phyloP scores from a whole-genome alignment of 306 rosid species.

The Prinsepia uniflora region DNA sequence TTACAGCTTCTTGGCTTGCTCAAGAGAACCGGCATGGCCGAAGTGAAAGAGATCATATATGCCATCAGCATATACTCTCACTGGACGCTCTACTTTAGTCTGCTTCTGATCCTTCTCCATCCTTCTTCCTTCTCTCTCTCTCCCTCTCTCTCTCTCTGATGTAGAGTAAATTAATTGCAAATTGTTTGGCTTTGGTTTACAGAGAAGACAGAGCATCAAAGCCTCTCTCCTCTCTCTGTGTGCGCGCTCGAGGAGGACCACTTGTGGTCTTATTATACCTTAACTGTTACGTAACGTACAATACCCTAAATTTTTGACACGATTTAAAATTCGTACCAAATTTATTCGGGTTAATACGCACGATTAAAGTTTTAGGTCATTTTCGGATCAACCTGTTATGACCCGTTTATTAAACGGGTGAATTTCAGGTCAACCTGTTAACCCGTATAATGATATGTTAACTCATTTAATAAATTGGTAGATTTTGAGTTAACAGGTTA shows the following conservation, averaged over 20 bases:
- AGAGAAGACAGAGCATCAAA: not conserved
- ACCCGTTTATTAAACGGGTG: too few relatives aligned
- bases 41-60: slow-evolving; percentile 98
- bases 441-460: too few relatives aligned
- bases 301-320: too few relatives aligned
- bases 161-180: not conserved
- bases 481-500: too few relatives aligned
- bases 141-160: not conserved
- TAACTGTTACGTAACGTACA: not conserved
- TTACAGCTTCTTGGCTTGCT: slow-evolving; percentile 80
- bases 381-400: too few relatives aligned
- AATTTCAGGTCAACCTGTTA: too few relatives aligned
- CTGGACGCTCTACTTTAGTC: slow-evolving; percentile 38
- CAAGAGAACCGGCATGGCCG: slow-evolving; percentile 98
- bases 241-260: not conserved
- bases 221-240: not conserved
- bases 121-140: not conserved
- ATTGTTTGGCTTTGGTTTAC: not conserved
- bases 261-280: not conserved
- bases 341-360: too few relatives aligned
- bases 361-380: too few relatives aligned
- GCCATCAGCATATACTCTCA: slow-evolving; percentile 91
- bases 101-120: not conserved
- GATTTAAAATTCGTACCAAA: too few relatives aligned
- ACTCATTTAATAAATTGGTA: too few relatives aligned